Conservation (phyloP, 1,139 yeast genomes). For the Suhomyces yuchorum region DNA sequence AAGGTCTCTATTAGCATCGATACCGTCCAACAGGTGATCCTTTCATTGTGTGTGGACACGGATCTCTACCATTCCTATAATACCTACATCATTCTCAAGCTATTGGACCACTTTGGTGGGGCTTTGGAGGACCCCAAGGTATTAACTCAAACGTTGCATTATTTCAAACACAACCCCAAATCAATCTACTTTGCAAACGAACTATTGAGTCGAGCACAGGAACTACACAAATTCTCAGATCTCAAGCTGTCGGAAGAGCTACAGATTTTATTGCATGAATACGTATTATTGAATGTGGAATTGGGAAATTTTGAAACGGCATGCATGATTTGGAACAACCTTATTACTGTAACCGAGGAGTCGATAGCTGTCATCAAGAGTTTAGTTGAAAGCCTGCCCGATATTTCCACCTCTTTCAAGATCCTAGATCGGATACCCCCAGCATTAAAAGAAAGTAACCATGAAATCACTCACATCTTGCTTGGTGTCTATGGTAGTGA, state of each 20-base stretch:
- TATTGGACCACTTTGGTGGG: conserved; percentile 11
- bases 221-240: neutral
- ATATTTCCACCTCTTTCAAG: neutral
- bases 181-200: conserved; percentile 19
- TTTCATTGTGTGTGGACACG: conserved; percentile 13
- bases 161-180: conserved; percentile 12
- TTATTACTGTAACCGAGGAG: conserved; percentile 1
- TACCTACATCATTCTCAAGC: conserved; percentile 15
- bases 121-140: neutral
- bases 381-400: conserved; percentile 1
- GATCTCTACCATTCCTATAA: conserved; percentile 14
- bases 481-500: conserved; percentile 11
- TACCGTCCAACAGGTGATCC: conserved; percentile 10
- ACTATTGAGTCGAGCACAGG: conserved; percentile 4
- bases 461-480: conserved; percentile 2
- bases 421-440: conserved; percentile 1
- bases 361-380: neutral
- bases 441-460: conserved; percentile 3
- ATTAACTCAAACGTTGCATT: conserved; percentile 6
- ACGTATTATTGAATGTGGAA: conserved; percentile 10
- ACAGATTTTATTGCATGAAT: conserved; percentile 5
- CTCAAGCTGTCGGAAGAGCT: conserved; percentile 1
- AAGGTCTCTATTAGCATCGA: conserved; percentile 7
- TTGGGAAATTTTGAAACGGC: conserved; percentile 14
- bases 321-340: conserved; percentile 9